Evolutionary conservation across 2,329 filamentous ascomycete genomes (phyloP).

Genomic region (Cercospora brassicicola): DNA sequence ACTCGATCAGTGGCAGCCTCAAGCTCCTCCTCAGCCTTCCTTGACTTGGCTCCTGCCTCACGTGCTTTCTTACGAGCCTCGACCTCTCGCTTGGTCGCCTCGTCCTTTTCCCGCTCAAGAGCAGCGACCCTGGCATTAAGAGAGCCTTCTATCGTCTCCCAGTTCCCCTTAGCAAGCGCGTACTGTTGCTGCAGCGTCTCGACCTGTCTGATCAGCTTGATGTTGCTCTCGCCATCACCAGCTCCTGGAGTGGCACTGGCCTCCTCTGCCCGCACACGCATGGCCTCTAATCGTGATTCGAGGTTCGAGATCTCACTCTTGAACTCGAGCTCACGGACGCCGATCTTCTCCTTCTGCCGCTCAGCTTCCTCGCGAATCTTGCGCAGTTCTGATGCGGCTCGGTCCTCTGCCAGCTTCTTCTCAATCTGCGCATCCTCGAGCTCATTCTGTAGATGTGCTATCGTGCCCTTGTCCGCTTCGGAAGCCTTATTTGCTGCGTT

Average conservation of each 20-base stretch:
- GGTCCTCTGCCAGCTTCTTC: slow-evolving; percentile 71
- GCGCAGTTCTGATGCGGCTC: slow-evolving; percentile 65
- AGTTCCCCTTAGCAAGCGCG: slow-evolving; percentile 89
- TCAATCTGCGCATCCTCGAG: slow-evolving; percentile 69
- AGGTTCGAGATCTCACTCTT: slow-evolving; percentile 73
- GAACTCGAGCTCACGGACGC: slow-evolving; percentile 71
- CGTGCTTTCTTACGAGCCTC: slow-evolving; percentile 87
- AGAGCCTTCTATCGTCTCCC: slow-evolving; percentile 92
- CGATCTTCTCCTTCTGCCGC: slow-evolving; percentile 68
- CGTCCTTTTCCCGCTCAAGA: slow-evolving; percentile 88
- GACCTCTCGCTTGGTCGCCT: slow-evolving; percentile 75
- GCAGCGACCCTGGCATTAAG: slow-evolving; percentile 72
- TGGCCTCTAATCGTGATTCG: slow-evolving; percentile 85
- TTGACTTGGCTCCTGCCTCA: slow-evolving; percentile 70
- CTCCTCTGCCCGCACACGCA: slow-evolving; percentile 84
- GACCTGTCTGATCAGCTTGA: slow-evolving; percentile 84
- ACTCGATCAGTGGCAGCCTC: slow-evolving; percentile 67
- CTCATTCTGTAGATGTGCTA: slow-evolving; percentile 61
- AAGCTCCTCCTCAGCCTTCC: slow-evolving; percentile 77
- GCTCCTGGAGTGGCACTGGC: slow-evolving; percentile 60
- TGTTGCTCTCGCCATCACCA: slow-evolving; percentile 59
- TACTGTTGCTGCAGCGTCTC: slow-evolving; percentile 96
- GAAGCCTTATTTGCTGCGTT: slow-evolving; percentile 67
- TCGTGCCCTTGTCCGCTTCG: slow-evolving; percentile 62
- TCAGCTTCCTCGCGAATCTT: slow-evolving; percentile 73